Conservation (phyloP, 345 rosid genomes). For the Sisymbrium altissimum region DNA sequence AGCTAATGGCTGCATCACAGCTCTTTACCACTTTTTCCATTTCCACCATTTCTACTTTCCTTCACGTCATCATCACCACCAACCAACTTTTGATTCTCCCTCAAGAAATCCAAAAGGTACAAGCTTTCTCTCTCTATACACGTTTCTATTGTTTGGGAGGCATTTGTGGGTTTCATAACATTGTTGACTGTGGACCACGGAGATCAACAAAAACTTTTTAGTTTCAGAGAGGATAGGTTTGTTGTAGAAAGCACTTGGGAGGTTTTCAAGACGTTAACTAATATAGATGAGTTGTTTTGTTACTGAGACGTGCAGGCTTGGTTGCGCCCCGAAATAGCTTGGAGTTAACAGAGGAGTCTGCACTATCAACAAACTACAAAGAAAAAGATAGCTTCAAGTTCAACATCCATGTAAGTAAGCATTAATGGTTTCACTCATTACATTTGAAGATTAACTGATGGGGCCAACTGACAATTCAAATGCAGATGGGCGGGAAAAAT, state of each 20-base stretch:
- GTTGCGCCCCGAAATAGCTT: slow-evolving; percentile 81
- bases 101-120: slow-evolving; percentile 41
- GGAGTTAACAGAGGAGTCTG: slow-evolving; percentile 51
- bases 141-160: not conserved
- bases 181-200: not conserved
- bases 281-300: not conserved
- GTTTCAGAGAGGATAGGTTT: not conserved
- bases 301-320: slow-evolving; percentile 39
- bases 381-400: slow-evolving; percentile 38
- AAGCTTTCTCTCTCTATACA: not conserved
- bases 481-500: slow-evolving; percentile 34
- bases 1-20: slow-evolving; percentile 59
- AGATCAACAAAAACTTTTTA: not conserved
- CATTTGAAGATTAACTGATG: not conserved
- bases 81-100: slow-evolving; percentile 21
- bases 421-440: not conserved
- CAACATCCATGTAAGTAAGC: slow-evolving; percentile 47
- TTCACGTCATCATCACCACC: slow-evolving; percentile 34
- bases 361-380: slow-evolving; percentile 32
- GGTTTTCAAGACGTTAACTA: not conserved
- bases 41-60: slow-evolving; percentile 53
- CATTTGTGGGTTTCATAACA: slow-evolving; percentile 2
- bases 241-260: not conserved
- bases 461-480: slow-evolving; percentile 28
- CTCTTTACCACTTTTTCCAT: slow-evolving; percentile 63